Evolutionary conservation across 2,329 filamentous ascomycete genomes (phyloP), one percentile per base, ranked within the genome.

Genomic region (Pestalotiopsis sp.): DNA sequence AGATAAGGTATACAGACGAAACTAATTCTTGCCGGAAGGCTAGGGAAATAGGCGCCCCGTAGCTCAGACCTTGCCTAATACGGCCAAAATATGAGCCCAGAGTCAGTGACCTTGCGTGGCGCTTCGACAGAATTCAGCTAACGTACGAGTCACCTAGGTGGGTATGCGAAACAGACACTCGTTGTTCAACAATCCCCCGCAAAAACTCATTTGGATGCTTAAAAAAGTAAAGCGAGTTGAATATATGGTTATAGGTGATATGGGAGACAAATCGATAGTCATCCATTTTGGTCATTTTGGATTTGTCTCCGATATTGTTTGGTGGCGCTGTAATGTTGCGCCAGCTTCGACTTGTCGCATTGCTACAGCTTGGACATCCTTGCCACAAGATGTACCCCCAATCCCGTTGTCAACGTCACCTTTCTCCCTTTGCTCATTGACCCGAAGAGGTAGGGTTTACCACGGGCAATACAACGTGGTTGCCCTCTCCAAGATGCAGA

Each of bases 131-230:
- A 14, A 45, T 13, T n/a, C 2, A 45, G 41, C 13, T 45, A 1
- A 45, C 4, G 4, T 45, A 45, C 20, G 20, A 23, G 20, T 23
- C 20, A 23, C 20, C 20, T 23, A 23, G 20, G 20, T 23, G 20
- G 20, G 20, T 23, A 23, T 45, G 6, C 17, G 70, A 65, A 17
- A 45, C 39, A 45, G 39, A 45, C 39, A 45, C 39, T 17, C 17
- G 39, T 45, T 45, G 39, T 14, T 41, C 12, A 45, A 45, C 2
- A 45, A 1, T 17, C 39, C 39, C 14, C 12, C 12, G 7, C 12
- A 70, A 96, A 93, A 17, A 12, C 39, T 45, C 12, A 45, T 17
- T 5, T 17, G 14, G 12, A 45, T 45, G 39, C 39, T 17, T 45
- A 4, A 45, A 45, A 3, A 45, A 45, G 39, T 45, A 17, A 45